Evolutionary conservation across 306 rosid genomes (phyloP).

Genomic region (Lithocarpus polystachyus): DNA sequence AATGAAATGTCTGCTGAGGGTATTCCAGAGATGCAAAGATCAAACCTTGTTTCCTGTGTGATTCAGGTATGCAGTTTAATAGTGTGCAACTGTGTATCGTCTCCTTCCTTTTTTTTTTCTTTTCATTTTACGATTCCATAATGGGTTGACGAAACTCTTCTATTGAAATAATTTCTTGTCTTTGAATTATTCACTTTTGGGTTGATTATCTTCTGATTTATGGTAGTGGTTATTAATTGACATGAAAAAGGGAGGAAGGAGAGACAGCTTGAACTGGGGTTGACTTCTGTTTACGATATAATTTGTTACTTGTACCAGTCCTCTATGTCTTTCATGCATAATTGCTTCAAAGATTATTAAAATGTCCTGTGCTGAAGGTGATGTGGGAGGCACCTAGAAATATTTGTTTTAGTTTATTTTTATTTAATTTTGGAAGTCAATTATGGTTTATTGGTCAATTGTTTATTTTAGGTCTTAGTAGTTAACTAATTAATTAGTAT

Average conservation of each 20-base stretch:
- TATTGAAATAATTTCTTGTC: neutral
- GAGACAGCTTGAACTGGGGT: neutral
- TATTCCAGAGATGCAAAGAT: slow-evolving; percentile 94
- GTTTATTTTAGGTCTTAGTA: too few species aligned
- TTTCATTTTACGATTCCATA: neutral
- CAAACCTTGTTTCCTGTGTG: slow-evolving; percentile 86
- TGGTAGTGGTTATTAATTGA: slow-evolving; percentile 9
- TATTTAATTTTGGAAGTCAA: too few species aligned
- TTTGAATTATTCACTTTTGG: neutral
- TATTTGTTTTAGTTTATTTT: too few species aligned
- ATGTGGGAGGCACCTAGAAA: too few species aligned
- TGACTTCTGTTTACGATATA: too few species aligned
- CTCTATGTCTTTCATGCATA: too few species aligned
- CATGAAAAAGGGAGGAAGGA: neutral
- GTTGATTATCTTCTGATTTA: slow-evolving; percentile 17
- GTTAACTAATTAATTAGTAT: too few species aligned
- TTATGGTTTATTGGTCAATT: too few species aligned
- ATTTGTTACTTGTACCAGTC: too few species aligned
- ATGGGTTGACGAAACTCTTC: neutral
- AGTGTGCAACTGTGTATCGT: neutral
- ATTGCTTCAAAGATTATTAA: too few species aligned
- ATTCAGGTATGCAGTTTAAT: slow-evolving; percentile 56
- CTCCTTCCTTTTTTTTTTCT: neutral
- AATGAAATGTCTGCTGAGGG: slow-evolving; percentile 78
- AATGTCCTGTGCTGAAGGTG: too few species aligned